These are phyloP conservation scores for Selenicereus undatus DNA, from an alignment of 148 eudicot genomes.

Conservation along the genomic window DNA sequence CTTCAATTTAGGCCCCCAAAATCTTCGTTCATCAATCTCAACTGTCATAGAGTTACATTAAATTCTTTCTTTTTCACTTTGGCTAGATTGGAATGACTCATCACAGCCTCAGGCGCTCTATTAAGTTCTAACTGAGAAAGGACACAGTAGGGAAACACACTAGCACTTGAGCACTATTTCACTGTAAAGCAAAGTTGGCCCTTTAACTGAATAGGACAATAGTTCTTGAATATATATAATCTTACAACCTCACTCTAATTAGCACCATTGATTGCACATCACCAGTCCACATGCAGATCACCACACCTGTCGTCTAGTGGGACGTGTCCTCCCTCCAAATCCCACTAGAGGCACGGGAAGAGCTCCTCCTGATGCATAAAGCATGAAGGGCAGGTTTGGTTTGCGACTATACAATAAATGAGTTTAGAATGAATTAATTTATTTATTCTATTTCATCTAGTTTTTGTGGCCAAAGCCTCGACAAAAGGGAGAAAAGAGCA, in stretches of 20 bases:
- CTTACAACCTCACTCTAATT: background rate
- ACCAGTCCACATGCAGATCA: background rate
- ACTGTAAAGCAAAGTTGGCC: background rate
- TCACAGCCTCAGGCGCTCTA: background rate
- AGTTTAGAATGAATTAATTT: too few relatives aligned
- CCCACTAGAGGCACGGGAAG: background rate
- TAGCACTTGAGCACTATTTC: background rate
- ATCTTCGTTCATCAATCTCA: too few relatives aligned
- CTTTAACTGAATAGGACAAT: background rate
- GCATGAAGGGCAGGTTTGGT: too few relatives aligned
- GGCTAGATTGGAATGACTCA: slow-evolving; percentile 1
- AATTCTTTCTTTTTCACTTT: background rate
- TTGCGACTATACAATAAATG: too few relatives aligned
- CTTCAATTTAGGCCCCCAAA: too few relatives aligned
- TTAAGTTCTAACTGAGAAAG: background rate
- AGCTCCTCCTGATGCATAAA: background rate
- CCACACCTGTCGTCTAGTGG: background rate
- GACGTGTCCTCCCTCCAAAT: background rate
- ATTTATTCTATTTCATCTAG: too few relatives aligned
- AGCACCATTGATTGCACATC: background rate
- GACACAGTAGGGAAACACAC: background rate
- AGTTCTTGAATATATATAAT: background rate
- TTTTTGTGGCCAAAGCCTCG: too few relatives aligned
- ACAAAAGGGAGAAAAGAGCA: too few relatives aligned
- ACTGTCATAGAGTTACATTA: too few relatives aligned